These are phyloP conservation scores for Coemansia sp. DNA, from an alignment of 192 early-diverging fungal genomes.

Conservation along the genomic window DNA sequence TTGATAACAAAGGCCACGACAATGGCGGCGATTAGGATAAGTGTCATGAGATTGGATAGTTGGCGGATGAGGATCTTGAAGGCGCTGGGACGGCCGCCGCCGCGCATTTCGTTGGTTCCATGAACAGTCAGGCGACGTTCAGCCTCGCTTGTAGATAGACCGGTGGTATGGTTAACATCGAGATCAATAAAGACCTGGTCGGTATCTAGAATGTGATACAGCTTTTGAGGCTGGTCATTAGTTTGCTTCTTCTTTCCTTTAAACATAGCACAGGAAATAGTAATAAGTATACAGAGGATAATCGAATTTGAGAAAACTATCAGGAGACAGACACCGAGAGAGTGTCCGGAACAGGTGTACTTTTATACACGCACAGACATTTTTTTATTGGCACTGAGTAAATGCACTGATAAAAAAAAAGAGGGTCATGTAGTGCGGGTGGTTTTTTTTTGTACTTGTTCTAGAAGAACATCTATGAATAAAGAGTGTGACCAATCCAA, in stretches of 20 bases:
- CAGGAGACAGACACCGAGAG: background rate
- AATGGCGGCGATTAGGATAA: constrained; percentile 68
- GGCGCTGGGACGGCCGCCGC: constrained; percentile 67
- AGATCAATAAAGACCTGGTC: constrained; percentile 31
- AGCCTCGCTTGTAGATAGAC: constrained; percentile 57
- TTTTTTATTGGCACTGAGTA: background rate
- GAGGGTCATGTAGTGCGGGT: background rate
- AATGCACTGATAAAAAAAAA: background rate
- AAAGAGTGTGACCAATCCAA: background rate
- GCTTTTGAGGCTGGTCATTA: constrained; percentile 23
- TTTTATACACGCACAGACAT: background rate
- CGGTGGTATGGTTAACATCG: constrained; percentile 32
- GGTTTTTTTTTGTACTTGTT: background rate
- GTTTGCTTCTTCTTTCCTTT: constrained; percentile 13
- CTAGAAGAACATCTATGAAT: background rate
- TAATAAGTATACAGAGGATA: constrained; percentile 3
- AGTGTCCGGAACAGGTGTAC: background rate
- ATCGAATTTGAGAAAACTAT: background rate
- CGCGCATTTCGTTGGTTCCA: constrained; percentile 69
- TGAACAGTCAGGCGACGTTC: constrained; percentile 44
- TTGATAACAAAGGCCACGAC: constrained; percentile 67
- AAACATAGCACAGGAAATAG: constrained; percentile 20
- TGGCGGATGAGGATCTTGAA: constrained; percentile 67
- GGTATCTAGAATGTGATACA: constrained; percentile 50
- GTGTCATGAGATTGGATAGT: constrained; percentile 67